Evolutionary conservation across 192 early-diverging fungal genomes (phyloP).

Genomic region (Anaeromyces robustus): DNA sequence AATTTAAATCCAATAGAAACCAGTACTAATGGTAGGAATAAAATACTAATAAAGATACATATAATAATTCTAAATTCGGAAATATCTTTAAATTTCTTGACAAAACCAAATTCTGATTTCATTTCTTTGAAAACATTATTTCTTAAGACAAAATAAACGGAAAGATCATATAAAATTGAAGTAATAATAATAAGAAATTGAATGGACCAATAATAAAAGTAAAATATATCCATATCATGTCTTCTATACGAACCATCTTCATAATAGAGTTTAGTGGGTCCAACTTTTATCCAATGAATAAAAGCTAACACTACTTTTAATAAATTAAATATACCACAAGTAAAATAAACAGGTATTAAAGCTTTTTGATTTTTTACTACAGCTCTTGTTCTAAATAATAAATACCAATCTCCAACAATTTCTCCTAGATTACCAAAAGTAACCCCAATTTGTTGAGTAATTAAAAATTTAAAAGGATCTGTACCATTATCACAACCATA

Average conservation of each 20-base stretch:
- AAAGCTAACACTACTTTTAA: background rate
- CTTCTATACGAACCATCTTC: too few species aligned
- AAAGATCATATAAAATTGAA: background rate
- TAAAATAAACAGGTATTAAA: background rate
- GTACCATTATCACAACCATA: too few species aligned
- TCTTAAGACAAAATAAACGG: background rate
- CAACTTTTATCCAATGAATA: background rate
- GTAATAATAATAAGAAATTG: background rate
- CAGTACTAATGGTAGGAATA: background rate
- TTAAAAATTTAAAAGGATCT: background rate
- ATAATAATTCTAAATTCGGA: background rate
- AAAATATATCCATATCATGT: background rate
- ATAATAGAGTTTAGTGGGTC: background rate
- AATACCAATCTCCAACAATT: background rate
- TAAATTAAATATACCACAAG: background rate
- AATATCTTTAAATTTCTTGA: background rate
- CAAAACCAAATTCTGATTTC: background rate
- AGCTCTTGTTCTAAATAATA: background rate
- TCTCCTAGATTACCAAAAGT: background rate
- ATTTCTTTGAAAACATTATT: background rate
- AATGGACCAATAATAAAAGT: background rate
- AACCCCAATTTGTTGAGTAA: background rate
- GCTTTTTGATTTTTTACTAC: background rate
- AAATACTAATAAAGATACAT: background rate
- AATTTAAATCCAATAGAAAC: background rate